phyloP scores from a whole-genome alignment of 768 basidiomycete genomes.

The Lentinula edodes region DNA sequence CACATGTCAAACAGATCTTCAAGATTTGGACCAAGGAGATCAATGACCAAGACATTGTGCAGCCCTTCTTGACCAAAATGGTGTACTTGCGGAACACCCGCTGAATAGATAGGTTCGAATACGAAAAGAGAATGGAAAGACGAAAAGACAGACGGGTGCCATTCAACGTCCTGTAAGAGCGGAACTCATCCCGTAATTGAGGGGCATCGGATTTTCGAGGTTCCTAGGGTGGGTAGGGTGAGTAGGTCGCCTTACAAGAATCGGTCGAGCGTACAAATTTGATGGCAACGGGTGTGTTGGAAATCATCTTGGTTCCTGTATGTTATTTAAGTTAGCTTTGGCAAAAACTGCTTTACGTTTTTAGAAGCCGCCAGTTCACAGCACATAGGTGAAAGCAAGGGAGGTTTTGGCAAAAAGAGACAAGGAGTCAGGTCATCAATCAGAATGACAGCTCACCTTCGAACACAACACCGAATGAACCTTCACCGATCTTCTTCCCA shows the following conservation, averaged over 20 bases:
- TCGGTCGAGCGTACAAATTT: constrained; percentile 72
- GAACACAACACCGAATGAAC: constrained; percentile 97
- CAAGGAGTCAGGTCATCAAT: not conserved
- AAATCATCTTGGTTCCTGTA: constrained; percentile 78
- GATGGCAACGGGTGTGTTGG: constrained; percentile 87
- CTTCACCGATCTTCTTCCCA: constrained; percentile 99
- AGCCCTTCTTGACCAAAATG: constrained; percentile 98
- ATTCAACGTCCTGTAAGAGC: constrained; percentile 92
- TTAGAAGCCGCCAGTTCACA: not conserved
- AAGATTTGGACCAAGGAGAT: constrained; percentile 93
- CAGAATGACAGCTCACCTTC: constrained; percentile 55
- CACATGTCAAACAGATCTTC: constrained; percentile 99
- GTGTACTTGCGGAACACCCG: constrained; percentile 95
- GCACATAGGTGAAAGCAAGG: not conserved
- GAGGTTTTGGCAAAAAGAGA: not conserved
- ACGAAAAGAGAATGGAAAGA: constrained; percentile 10
- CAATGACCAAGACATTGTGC: constrained; percentile 93
- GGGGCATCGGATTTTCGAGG: constrained; percentile 97
- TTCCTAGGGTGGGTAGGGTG: constrained; percentile 47
- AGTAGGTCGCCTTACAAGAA: constrained; percentile 1
- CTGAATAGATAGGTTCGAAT: constrained; percentile 33
- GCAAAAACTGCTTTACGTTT: not conserved
- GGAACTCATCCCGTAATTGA: constrained; percentile 94
- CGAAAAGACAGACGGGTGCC: constrained; percentile 67
- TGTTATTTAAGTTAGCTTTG: not conserved